phyloP scores from a whole-genome alignment of 495 filamentous ascomycete species.

The Eremomyces bilateralis region DNA sequence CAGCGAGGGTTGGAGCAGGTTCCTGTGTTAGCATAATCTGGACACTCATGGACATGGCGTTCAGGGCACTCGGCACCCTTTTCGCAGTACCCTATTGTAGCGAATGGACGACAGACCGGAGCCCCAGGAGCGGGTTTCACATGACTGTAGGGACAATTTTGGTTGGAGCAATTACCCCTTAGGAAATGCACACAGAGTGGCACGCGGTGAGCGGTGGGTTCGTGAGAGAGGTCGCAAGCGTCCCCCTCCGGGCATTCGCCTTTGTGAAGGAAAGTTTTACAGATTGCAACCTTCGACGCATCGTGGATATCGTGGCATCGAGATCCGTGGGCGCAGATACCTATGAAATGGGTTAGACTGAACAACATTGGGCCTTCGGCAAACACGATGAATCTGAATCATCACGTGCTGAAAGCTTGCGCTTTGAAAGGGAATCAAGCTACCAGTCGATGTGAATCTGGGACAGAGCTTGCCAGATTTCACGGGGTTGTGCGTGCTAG shows the following conservation, averaged over 20 bases:
- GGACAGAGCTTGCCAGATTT: constrained; percentile 70
- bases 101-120: constrained; percentile 68
- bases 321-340: constrained; percentile 48
- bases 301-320: constrained; percentile 71
- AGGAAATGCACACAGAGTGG: constrained; percentile 80
- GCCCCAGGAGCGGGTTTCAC: constrained; percentile 61
- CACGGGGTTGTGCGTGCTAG: constrained; percentile 24
- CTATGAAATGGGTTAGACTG: constrained; percentile 6
- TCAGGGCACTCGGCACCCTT: constrained; percentile 59
- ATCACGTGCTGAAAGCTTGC: too few species aligned
- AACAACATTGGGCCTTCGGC: too few species aligned
- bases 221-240: constrained; percentile 84
- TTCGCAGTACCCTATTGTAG: constrained; percentile 72
- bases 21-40: constrained; percentile 83
- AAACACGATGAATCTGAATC: too few species aligned
- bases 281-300: constrained; percentile 70
- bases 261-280: constrained; percentile 65
- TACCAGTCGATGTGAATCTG: constrained; percentile 85
- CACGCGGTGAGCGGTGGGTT: constrained; percentile 62
- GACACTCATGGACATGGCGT: constrained; percentile 77
- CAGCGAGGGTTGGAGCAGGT: constrained; percentile 66
- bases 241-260: constrained; percentile 59
- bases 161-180: constrained; percentile 75
- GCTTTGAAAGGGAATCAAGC: constrained; percentile 19
- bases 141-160: constrained; percentile 76